Percentiles rank a stretch among this genome's conserved stretches.
These are phyloP conservation scores for Arctostaphylos glauca DNA, from an alignment of 148 eudicot species.

Conservation along the genomic window DNA sequence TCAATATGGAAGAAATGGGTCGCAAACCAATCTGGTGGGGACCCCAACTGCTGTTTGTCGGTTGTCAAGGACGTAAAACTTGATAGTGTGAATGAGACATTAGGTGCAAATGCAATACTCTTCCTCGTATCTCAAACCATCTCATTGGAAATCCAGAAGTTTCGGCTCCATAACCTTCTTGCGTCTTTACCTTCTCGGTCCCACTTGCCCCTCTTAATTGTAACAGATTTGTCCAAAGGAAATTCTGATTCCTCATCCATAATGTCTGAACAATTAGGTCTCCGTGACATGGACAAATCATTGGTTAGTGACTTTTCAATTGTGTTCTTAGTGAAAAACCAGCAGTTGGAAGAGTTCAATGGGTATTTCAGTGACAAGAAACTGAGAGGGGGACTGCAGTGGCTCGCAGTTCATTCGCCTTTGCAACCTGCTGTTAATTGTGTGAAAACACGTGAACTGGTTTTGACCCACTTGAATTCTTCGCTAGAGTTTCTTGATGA, in stretches of 20 bases:
- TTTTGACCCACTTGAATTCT: slow-evolving; percentile 47
- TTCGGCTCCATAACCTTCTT: slow-evolving; percentile 55
- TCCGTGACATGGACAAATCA: slow-evolving; percentile 58
- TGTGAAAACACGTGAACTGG: slow-evolving; percentile 57
- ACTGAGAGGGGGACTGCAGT: slow-evolving; percentile 66
- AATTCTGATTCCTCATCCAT: slow-evolving; percentile 28
- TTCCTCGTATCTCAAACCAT: slow-evolving; percentile 59
- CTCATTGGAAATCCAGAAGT: slow-evolving; percentile 61
- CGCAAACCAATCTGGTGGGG: slow-evolving; percentile 29
- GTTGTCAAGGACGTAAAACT: slow-evolving; percentile 44
- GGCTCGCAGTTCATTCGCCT: slow-evolving; percentile 72
- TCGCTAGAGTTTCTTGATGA: slow-evolving; percentile 42
- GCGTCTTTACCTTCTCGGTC: slow-evolving; percentile 58
- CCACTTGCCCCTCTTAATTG: slow-evolving; percentile 64
- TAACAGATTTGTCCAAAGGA: slow-evolving; percentile 38
- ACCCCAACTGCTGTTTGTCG: slow-evolving; percentile 59
- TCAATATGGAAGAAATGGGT: slow-evolving; percentile 86
- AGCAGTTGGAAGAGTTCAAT: slow-evolving; percentile 32
- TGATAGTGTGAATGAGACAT: slow-evolving; percentile 35
- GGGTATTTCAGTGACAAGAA: slow-evolving; percentile 71
- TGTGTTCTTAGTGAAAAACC: slow-evolving; percentile 38
- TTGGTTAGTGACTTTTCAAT: slow-evolving; percentile 41
- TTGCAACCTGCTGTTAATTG: slow-evolving; percentile 52
- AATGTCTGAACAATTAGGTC: slow-evolving; percentile 53
- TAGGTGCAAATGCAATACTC: slow-evolving; percentile 63